These are phyloP conservation scores for Gardenia jasminoides DNA, from an alignment of 257 asterid species.

Conservation along the genomic window DNA sequence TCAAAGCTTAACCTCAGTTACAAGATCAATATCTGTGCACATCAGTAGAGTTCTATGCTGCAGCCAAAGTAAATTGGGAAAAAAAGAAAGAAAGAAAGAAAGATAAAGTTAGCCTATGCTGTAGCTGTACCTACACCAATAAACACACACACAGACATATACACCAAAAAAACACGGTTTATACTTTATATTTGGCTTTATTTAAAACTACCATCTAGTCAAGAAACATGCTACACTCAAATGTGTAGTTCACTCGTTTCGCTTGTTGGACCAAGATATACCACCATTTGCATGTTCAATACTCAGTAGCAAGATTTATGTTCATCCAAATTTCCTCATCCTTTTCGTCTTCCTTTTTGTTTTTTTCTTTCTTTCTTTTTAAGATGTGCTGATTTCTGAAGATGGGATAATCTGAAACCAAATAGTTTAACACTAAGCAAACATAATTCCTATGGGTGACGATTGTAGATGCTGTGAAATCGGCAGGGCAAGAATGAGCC, in stretches of 20 bases:
- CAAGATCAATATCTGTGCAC: no score
- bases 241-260: not conserved
- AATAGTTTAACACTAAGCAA: not conserved
- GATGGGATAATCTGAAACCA: not conserved
- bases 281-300: no score
- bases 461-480: not conserved
- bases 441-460: not conserved
- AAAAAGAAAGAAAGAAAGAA: no score
- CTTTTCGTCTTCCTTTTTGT: not conserved
- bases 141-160: not conserved
- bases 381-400: not conserved
- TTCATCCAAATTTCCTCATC: not conserved
- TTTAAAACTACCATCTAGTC: not conserved
- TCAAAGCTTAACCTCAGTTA: no score
- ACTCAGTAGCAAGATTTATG: no score
- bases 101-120: not conserved
- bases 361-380: not conserved
- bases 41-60: no score
- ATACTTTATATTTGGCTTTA: not conserved
- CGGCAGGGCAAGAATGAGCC: slow-evolving; percentile 5
- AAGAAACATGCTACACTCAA: not conserved
- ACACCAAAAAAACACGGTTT: not conserved
- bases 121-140: not conserved
- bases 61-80: no score
- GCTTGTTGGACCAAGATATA: not conserved